Base-by-base conservation (phyloP, 1,284 basidiomycete genomes). In the Meripilus lineatus region DNA sequence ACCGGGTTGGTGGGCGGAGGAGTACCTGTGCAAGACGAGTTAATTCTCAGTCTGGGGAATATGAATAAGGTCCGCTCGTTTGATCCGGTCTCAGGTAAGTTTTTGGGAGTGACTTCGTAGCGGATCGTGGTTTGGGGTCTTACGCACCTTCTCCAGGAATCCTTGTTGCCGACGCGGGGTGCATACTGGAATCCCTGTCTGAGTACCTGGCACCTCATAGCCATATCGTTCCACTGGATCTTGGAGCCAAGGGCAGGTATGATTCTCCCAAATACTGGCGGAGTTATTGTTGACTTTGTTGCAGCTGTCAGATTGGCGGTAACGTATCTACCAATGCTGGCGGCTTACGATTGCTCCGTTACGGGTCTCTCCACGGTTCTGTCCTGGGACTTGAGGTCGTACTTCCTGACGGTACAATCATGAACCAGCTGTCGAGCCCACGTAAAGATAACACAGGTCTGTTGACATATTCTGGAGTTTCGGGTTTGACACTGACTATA, bases 311-410 rank as follows among this genome's bases (percentile, higher is more conserved):
- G 58, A 96, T 99, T 54, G 96, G 96, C 43, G 96, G 96, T 28
- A 99, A 99, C 62, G 79, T 99, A 24, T 86, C 96, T 1, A 99
- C 96, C 10, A 99, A 99, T 61, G 96, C 96, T 24, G 96, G 96
- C 33, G 96, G 96, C 20, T 76, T 99, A 5, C 83, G 96, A 2
- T 75, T 99, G 36, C 70, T 99, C 37, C 81, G 96, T 24, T 99
- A 99, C 61, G 96, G 96, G 32, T 94, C 91, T 36, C 72, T 99
- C 5, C 96, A 97, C 60, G 96, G 95, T 17, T 88, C 84, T 11
- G 95, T 99, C 1, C 78, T 99, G 1, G 96, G 96, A n/a, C 74
- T 99, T 14, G 96, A 99, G 62, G 93, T 95, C 17, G 96, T 99
- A 5, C 73, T 99, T 23, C 90, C 96, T 1, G 91, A 99, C 58